These are phyloP conservation scores for Nadsonia starkeyi-henricii DNA, from an alignment of 1,139 yeast genomes.

Conservation along the genomic window DNA sequence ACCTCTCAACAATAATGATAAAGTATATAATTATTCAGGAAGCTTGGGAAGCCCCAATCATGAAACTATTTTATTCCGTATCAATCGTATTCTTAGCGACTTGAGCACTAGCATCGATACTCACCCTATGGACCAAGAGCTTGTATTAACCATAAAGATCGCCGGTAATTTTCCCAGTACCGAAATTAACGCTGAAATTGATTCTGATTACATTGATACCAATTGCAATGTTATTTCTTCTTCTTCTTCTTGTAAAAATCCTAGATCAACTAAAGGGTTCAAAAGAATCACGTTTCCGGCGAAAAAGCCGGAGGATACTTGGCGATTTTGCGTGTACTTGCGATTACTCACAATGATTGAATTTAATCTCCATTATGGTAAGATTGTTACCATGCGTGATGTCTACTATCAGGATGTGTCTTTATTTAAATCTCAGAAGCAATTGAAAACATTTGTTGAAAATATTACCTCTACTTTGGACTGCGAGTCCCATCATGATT, in stretches of 20 bases:
- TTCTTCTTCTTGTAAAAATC: too few relatives aligned
- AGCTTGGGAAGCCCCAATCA: too few relatives aligned
- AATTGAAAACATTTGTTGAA: slow-evolving; percentile 33
- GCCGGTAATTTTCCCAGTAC: too few relatives aligned
- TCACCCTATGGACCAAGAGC: too few relatives aligned
- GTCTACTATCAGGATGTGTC: slow-evolving; percentile 50
- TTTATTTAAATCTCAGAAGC: slow-evolving; percentile 36
- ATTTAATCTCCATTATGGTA: slow-evolving; percentile 7
- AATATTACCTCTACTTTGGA: slow-evolving; percentile 16
- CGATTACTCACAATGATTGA: slow-evolving; percentile 11
- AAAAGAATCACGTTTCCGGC: not conserved
- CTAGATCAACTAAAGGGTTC: too few relatives aligned
- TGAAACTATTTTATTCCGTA: not conserved
- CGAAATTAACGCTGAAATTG: too few relatives aligned
- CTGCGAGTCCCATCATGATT: slow-evolving; percentile 19
- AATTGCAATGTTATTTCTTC: too few relatives aligned
- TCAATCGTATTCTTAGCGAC: not conserved
- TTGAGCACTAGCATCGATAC: not conserved
- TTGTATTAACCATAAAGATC: too few relatives aligned
- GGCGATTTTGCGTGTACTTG: slow-evolving; percentile 5
- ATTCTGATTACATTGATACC: too few relatives aligned
- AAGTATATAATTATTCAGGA: too few relatives aligned
- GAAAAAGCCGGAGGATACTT: not conserved
- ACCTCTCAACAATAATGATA: too few relatives aligned
- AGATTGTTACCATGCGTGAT: slow-evolving; percentile 40